phyloP scores from a whole-genome alignment of 2,329 filamentous ascomycete species.

The Aureobasidium sp. region DNA sequence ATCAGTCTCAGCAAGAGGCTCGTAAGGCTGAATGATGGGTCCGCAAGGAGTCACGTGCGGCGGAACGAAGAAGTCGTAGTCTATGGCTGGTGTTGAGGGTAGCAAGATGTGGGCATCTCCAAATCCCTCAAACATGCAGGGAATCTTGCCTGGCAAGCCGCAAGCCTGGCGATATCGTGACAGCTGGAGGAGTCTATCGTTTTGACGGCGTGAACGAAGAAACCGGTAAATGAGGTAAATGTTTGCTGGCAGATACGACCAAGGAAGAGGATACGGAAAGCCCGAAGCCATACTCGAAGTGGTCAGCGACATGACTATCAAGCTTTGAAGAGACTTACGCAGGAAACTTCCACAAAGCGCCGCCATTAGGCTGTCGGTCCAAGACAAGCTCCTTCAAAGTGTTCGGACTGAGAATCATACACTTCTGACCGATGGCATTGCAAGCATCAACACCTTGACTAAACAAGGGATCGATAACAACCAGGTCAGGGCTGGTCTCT shows the following conservation, averaged over 20 bases:
- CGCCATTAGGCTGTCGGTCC: background rate
- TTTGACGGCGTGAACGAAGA: background rate
- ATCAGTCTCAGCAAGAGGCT: background rate
- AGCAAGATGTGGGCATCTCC: background rate
- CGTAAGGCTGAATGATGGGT: background rate
- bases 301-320: background rate
- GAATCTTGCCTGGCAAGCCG: background rate
- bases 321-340: background rate
- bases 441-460: conserved; percentile 3
- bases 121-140: background rate
- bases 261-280: background rate
- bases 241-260: background rate
- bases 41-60: background rate
- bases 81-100: background rate
- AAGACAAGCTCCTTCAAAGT: background rate
- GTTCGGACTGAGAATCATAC: background rate
- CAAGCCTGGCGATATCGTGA: background rate
- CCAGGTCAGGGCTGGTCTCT: background rate
- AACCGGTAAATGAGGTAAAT: background rate
- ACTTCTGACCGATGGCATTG: background rate
- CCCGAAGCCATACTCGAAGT: background rate
- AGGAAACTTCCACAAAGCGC: conserved; percentile 7
- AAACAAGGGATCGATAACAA: background rate
- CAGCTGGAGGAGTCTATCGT: background rate
- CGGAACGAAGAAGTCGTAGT: background rate